A percentile compares a stretch with the other conserved stretches of the same genome.
Conservation (phyloP, 495 filamentous ascomycete genomes). For the Articulospora tetracladia region DNA sequence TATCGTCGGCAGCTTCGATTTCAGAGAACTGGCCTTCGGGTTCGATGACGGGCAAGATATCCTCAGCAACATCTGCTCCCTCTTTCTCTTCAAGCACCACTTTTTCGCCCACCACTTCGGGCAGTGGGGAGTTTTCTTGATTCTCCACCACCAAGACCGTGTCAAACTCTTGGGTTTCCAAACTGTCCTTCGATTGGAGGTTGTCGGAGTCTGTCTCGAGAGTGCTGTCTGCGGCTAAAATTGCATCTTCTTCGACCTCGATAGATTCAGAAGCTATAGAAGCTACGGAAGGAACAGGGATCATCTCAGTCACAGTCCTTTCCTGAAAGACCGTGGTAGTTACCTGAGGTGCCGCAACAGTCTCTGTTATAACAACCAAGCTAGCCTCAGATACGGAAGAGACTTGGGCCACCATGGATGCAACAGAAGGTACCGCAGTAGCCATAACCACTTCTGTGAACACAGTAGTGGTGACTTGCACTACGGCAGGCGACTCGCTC, state of each 20-base stretch:
- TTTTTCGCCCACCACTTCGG: no score
- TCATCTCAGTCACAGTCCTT: constrained; percentile 7
- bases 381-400: not conserved
- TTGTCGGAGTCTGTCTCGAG: not conserved
- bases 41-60: no score
- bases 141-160: not conserved
- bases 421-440: not conserved
- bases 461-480: not conserved
- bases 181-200: not conserved
- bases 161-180: not conserved
- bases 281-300: not conserved
- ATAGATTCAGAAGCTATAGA: not conserved
- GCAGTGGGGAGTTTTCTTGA: no score
- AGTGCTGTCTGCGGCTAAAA: not conserved
- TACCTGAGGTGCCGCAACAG: not conserved
- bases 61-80: no score
- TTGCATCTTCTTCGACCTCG: not conserved
- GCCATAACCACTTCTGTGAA: not conserved
- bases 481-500: not conserved
- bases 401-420: not conserved
- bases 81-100: no score
- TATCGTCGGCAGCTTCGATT: no score
- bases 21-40: no score
- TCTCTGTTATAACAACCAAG: not conserved
- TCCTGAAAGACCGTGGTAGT: constrained; percentile 10